A percentile compares a stretch with the other conserved stretches of the same genome.
Evolutionary conservation across 1,139 yeast genomes (phyloP).

Genomic region (Hyphopichia pseudoburtonii): DNA sequence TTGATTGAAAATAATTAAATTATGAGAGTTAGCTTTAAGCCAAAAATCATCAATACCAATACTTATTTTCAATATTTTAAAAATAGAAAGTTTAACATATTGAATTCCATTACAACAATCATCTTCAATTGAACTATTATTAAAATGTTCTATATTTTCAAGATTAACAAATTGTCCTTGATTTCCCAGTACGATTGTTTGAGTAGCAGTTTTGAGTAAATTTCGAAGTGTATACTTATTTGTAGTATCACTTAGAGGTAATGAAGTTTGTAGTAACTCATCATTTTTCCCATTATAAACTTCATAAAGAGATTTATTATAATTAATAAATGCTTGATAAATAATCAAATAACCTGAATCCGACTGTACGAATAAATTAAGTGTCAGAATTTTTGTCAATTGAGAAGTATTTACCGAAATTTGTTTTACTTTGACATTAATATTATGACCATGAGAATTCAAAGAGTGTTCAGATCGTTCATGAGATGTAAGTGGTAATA

Average conservation of each 20-base stretch:
- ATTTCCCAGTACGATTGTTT: constrained; percentile 29
- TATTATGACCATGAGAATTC: constrained; percentile 33
- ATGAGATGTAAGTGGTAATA: constrained; percentile 37
- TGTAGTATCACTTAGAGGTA: constrained; percentile 31
- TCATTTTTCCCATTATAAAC: constrained; percentile 23
- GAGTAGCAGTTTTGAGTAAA: constrained; percentile 38
- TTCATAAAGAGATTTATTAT: constrained; percentile 33
- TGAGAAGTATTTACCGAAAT: constrained; percentile 26
- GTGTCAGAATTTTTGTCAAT: constrained; percentile 25
- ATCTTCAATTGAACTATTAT: constrained; percentile 32
- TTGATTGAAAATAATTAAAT: constrained; percentile 31
- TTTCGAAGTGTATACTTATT: constrained; percentile 28
- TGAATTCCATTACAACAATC: constrained; percentile 29
- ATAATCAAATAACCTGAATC: constrained; percentile 31
- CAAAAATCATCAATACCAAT: constrained; percentile 34
- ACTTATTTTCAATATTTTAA: constrained; percentile 36
- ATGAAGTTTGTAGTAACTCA: constrained; percentile 32
- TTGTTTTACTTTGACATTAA: constrained; percentile 26
- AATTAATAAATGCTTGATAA: constrained; percentile 33
- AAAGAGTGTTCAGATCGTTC: constrained; percentile 31
- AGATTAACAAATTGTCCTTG: constrained; percentile 22
- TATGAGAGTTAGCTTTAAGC: constrained; percentile 43
- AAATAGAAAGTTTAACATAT: constrained; percentile 29
- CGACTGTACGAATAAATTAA: constrained; percentile 38
- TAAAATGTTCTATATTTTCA: constrained; percentile 40